Conservation (phyloP, 352 stramenopile species). For the Phytophthora lateralis region DNA sequence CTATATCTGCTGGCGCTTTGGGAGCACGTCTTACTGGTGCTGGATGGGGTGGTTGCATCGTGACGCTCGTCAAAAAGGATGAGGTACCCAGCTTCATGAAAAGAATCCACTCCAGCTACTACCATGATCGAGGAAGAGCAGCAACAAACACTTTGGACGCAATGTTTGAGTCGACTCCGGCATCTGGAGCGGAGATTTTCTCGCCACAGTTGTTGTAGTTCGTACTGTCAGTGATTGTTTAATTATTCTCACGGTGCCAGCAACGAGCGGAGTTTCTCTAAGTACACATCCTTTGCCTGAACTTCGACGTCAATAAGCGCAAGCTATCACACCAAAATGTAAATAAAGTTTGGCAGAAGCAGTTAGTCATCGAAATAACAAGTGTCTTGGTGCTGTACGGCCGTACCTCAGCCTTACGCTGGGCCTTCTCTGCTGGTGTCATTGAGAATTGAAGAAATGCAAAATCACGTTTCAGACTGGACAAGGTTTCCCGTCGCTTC, state of each 20-base stretch:
- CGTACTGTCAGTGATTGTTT: neutral
- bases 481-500: conserved; percentile 39
- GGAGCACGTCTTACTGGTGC: conserved; percentile 80
- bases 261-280: conserved; percentile 57
- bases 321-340: conserved; percentile 37
- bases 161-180: conserved; percentile 43
- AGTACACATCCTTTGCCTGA: conserved; percentile 69
- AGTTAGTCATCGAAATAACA: neutral
- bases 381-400: neutral
- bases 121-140: conserved; percentile 24
- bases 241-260: conserved; percentile 27
- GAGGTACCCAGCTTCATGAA: conserved; percentile 46
- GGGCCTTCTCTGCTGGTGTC: conserved; percentile 49
- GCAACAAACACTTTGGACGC: conserved; percentile 14
- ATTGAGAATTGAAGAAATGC: conserved; percentile 51
- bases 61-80: conserved; percentile 55
- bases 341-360: neutral
- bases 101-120: conserved; percentile 42
- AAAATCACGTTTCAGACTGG: conserved; percentile 49
- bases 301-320: conserved; percentile 72
- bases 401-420: conserved; percentile 64
- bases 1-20: conserved; percentile 50
- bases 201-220: conserved; percentile 1
- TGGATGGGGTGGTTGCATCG: conserved; percentile 84
- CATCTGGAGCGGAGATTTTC: conserved; percentile 42